These are phyloP conservation scores for Tephrocybe sp. DNA, from an alignment of 768 basidiomycete genomes.

Conservation along the genomic window DNA sequence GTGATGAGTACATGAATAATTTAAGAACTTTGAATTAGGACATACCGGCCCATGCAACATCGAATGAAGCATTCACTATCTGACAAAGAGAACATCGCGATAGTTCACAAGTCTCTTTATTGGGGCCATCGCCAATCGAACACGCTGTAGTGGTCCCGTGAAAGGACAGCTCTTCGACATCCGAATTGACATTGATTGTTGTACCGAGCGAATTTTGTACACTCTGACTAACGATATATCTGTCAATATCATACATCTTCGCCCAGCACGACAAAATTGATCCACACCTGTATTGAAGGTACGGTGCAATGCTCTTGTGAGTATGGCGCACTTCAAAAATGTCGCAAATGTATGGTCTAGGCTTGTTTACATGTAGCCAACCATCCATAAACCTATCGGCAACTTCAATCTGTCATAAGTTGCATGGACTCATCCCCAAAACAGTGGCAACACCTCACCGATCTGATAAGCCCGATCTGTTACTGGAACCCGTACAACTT, in stretches of 20 bases:
- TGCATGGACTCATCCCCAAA: too few relatives aligned
- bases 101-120: conserved; percentile 41
- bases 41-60: conserved; percentile 55
- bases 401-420: not conserved
- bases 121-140: conserved; percentile 35
- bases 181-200: not conserved
- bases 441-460: not conserved
- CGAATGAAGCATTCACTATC: conserved; percentile 57
- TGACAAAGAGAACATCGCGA: conserved; percentile 53
- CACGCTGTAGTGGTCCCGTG: conserved; percentile 65
- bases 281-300: conserved; percentile 43
- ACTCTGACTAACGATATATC: not conserved
- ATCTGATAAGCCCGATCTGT: not conserved
- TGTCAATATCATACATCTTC: not conserved
- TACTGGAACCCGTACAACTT: not conserved
- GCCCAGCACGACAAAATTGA: too few relatives aligned
- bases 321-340: conserved; percentile 52
- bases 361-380: conserved; percentile 57
- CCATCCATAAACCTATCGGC: conserved; percentile 38
- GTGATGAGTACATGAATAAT: not conserved
- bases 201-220: not conserved
- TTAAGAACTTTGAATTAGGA: not conserved
- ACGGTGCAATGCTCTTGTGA: conserved; percentile 40
- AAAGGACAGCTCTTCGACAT: conserved; percentile 27
- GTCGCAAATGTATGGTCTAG: conserved; percentile 43